phyloP scores from a whole-genome alignment of 2,329 filamentous ascomycete species.

The Phaeoacremonium minimum region DNA sequence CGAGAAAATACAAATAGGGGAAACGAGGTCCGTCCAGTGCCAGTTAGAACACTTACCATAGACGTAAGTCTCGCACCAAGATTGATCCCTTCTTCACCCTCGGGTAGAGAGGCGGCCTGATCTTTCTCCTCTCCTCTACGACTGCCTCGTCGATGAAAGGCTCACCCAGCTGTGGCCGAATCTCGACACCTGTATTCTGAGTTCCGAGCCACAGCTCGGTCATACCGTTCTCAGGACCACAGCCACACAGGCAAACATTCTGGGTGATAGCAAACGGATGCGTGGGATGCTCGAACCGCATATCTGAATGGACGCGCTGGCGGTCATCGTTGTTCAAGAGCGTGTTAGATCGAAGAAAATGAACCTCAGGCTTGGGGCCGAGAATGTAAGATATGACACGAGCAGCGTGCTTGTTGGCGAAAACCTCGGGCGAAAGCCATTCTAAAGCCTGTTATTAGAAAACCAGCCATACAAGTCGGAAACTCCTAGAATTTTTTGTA shows the following conservation, averaged over 20 bases:
- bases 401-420: conserved; percentile 20
- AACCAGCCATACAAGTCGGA: not conserved
- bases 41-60: not conserved
- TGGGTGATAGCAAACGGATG: not conserved
- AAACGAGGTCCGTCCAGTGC: not conserved
- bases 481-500: not conserved
- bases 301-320: not conserved
- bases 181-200: not conserved
- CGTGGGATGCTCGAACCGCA: not conserved
- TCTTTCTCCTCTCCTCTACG: not conserved
- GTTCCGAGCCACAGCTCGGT: not conserved
- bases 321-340: conserved; percentile 28
- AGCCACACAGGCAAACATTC: not conserved
- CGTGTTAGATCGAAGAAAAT: conserved; percentile 17
- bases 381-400: conserved; percentile 14
- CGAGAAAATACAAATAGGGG: not conserved
- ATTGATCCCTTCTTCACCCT: not conserved
- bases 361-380: conserved; percentile 15
- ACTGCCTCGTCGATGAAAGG: not conserved
- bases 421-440: conserved; percentile 17
- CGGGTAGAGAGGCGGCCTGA: not conserved
- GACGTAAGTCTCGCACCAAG: not conserved
- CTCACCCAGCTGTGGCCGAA: not conserved
- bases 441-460: conserved; percentile 1
- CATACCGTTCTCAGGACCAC: not conserved